phyloP scores from a whole-genome alignment of 1,284 basidiomycete species.

The Rhizoctonia solani region DNA sequence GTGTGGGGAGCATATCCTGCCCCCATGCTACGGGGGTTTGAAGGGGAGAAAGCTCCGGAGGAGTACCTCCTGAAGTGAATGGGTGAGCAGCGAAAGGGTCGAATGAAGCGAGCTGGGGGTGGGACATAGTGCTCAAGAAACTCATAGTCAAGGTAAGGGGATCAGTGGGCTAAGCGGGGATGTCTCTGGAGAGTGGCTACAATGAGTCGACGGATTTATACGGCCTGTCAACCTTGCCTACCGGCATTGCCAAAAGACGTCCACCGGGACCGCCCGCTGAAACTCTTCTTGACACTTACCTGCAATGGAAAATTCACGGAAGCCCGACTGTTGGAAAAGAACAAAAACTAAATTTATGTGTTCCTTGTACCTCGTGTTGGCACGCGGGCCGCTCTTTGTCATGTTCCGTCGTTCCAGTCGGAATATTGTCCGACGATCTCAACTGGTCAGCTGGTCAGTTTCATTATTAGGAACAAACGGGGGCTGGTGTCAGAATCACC shows the following conservation, averaged over 20 bases:
- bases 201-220: conserved; percentile 8
- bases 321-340: conserved; percentile 23
- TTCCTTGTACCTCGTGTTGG: conserved; percentile 10
- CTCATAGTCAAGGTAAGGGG: neutral
- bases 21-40: neutral
- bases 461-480: conserved; percentile 16
- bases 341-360: conserved; percentile 6
- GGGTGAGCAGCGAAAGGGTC: conserved; percentile 17
- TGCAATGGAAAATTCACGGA: conserved; percentile 27
- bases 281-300: neutral
- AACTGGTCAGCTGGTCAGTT: conserved; percentile 15
- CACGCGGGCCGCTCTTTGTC: neutral
- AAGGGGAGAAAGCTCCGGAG: neutral
- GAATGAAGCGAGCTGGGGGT: conserved; percentile 9
- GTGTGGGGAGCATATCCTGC: neutral
- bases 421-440: neutral
- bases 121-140: neutral
- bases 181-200: neutral
- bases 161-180: neutral
- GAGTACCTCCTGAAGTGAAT: conserved; percentile 6
- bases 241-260: neutral
- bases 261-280: conserved; percentile 11
- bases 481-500: neutral
- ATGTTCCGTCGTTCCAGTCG: neutral
- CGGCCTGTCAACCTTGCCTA: neutral